Conservation (phyloP, 2,329 filamentous ascomycete species). For the Rhinocladiella similis region DNA sequence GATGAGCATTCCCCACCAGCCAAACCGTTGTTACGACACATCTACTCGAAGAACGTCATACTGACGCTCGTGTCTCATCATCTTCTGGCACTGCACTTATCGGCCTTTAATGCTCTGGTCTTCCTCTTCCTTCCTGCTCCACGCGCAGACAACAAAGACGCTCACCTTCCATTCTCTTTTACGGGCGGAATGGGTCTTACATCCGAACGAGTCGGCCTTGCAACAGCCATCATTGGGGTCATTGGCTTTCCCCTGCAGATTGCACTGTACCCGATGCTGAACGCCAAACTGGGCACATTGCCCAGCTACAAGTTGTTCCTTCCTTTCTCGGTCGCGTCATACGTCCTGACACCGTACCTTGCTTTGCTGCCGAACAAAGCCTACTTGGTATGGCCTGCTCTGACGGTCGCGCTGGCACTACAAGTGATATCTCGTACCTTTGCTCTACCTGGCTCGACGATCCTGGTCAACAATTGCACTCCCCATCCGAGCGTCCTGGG, state of each 20-base stretch:
- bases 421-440: constrained; percentile 76
- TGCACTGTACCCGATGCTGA: constrained; percentile 68
- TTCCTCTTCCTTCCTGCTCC: constrained; percentile 76
- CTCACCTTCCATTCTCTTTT: constrained; percentile 50
- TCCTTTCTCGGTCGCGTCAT: constrained; percentile 69
- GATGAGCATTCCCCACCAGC: constrained; percentile 2
- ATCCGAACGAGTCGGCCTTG: constrained; percentile 70
- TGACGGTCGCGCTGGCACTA: constrained; percentile 63
- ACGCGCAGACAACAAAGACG: constrained; percentile 44
- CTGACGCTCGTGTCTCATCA: constrained; percentile 63
- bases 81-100: constrained; percentile 71
- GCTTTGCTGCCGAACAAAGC: constrained; percentile 62
- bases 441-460: constrained; percentile 58
- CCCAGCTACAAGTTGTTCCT: constrained; percentile 68
- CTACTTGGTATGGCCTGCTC: constrained; percentile 62
- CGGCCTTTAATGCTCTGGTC: constrained; percentile 74
- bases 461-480: constrained; percentile 61
- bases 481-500: constrained; percentile 58
- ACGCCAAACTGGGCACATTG: constrained; percentile 66
- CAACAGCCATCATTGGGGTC: constrained; percentile 72
- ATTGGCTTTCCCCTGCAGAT: constrained; percentile 75
- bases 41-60: constrained; percentile 57
- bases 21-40: constrained; percentile 44
- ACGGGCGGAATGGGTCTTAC: constrained; percentile 74
- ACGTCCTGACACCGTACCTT: constrained; percentile 69